These are phyloP conservation scores for Helminthosporium solani DNA, from an alignment of 2,329 filamentous ascomycete species.

Conservation along the genomic window DNA sequence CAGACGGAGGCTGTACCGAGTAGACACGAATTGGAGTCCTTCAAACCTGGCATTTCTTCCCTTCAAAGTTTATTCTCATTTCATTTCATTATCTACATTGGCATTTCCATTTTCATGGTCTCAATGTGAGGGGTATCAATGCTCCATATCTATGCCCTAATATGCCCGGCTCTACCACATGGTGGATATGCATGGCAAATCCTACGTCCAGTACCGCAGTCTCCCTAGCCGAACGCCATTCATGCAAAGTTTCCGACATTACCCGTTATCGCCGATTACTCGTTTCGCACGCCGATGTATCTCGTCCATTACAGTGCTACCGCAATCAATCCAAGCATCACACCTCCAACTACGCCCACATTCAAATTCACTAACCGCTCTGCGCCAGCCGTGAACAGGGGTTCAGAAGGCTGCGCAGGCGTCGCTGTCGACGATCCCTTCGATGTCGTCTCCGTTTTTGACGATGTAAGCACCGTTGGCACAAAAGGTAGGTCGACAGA, in stretches of 20 bases:
- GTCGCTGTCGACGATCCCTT: neutral
- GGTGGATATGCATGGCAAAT: too few species aligned
- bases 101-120: neutral
- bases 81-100: neutral
- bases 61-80: neutral
- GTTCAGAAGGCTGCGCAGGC: neutral
- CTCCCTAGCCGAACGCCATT: neutral
- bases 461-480: neutral
- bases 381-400: slow-evolving; percentile 1
- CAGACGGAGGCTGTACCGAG: slow-evolving; percentile 10
- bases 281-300: neutral
- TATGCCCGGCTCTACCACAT: too few species aligned
- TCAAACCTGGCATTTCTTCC: neutral
- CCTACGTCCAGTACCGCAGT: too few species aligned
- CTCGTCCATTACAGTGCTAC: neutral
- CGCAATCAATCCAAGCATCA: neutral
- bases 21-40: slow-evolving; percentile 13
- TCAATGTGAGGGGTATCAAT: too few species aligned
- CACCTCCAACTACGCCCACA: neutral
- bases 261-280: neutral
- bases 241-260: neutral
- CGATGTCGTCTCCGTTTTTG: neutral
- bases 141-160: too few species aligned
- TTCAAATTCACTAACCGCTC: neutral
- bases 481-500: neutral